Evolutionary conservation across 192 early-diverging fungal genomes (phyloP).

Genomic region (Coemansia sp.): DNA sequence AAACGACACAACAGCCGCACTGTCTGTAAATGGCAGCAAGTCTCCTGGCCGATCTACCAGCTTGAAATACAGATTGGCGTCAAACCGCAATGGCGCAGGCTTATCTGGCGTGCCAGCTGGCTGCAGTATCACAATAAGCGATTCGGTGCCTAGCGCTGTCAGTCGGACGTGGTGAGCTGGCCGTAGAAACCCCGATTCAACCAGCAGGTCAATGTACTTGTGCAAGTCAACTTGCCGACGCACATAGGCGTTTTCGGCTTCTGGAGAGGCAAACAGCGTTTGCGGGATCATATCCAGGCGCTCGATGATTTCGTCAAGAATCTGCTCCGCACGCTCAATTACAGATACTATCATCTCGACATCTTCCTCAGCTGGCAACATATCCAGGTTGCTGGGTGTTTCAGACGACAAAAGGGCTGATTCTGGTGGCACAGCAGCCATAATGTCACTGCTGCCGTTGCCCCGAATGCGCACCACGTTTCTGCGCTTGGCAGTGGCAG

Average conservation of each 20-base stretch:
- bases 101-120: slow-evolving; percentile 37
- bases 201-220: slow-evolving; percentile 70
- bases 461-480: slow-evolving; percentile 25
- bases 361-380: background rate
- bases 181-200: slow-evolving; percentile 68
- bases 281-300: slow-evolving; percentile 37
- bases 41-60: slow-evolving; percentile 85
- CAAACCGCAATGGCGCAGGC: slow-evolving; percentile 15
- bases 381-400: background rate
- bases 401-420: background rate
- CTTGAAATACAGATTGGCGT: slow-evolving; percentile 75
- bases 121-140: slow-evolving; percentile 75
- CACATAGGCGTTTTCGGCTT: slow-evolving; percentile 51
- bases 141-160: slow-evolving; percentile 62
- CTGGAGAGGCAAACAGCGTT: slow-evolving; percentile 31
- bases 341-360: background rate
- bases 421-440: background rate
- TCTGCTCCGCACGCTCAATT: slow-evolving; percentile 26
- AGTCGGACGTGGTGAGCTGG: slow-evolving; percentile 55
- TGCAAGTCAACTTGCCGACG: slow-evolving; percentile 59
- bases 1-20: slow-evolving; percentile 45
- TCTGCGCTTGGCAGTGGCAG: slow-evolving; percentile 1
- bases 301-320: slow-evolving; percentile 41
- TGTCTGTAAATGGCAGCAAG: slow-evolving; percentile 75
- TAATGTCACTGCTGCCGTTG: background rate